Evolutionary conservation across 2,329 filamentous ascomycete species (phyloP), one percentile per base, ranked within the genome.

Genomic region (Sporothrix inflata): DNA sequence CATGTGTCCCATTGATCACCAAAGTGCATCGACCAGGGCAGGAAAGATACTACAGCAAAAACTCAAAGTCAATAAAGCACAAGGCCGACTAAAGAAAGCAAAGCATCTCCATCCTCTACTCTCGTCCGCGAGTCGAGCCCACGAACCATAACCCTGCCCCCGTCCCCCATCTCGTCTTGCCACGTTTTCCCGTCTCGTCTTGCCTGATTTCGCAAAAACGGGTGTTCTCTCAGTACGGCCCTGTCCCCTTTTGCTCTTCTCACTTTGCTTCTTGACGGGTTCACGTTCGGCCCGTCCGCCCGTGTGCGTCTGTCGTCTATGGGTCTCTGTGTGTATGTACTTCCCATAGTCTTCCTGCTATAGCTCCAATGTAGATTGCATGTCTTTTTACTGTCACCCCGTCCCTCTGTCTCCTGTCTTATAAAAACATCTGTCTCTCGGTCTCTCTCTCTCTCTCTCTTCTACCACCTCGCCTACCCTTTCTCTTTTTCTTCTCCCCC

Each of bases 191-290:
- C 57, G 57, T 63, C 57, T 63, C 57, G 57, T 42, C 38, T 42
- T 42, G 57, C 57, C 57, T 42, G 34, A 61, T 61, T 61, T 61
- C 12, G 57, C 57, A 61, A 61, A 51, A 61, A 61, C 30, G 34
- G 57, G 57, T 40, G 57, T 40, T 40, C 7, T 21, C 55, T 57
- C n/a, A n/a, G n/a, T n/a, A n/a, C n/a, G n/a, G n/a, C n/a, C n/a
- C n/a, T n/a, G n/a, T n/a, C n/a, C n/a, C n/a, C n/a, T n/a, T n/a
- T n/a, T n/a, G n/a, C n/a, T 27, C 9, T 9, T n/a, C 49, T 24
- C 40, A 11, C 49, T 27, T 53, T 27, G 19, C 19, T 12, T 9
- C 6, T 14, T 24, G 16, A 55, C 53, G 55, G 27, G 27, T 3
- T 38, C 27, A 42, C 57, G 34, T 42, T 63, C 57, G 57, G 57